Conservation (phyloP, 306 rosid species). For the Malus orientalis region DNA sequence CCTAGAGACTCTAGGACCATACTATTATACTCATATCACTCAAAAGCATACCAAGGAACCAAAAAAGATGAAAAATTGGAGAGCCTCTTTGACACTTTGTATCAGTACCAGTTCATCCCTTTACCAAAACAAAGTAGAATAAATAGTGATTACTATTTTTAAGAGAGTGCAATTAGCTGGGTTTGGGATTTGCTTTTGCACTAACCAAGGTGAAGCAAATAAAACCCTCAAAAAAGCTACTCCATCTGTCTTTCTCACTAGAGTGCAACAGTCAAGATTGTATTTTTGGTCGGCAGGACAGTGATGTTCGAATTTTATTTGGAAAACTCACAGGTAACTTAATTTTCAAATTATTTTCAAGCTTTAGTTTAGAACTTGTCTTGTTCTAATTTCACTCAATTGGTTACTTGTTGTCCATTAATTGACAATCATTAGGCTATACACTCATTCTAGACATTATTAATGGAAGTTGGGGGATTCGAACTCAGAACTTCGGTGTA, state of each 20-base stretch:
- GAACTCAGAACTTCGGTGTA: too few species aligned
- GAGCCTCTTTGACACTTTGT: not conserved
- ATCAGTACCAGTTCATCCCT: not conserved
- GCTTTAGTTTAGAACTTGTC: not conserved
- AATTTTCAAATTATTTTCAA: not conserved
- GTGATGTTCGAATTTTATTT: not conserved
- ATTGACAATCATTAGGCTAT: not conserved
- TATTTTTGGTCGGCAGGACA: constrained; percentile 28
- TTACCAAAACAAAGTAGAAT: not conserved
- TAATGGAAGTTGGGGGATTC: too few species aligned
- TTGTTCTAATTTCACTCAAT: not conserved
- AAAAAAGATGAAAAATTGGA: not conserved
- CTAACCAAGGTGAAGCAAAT: constrained; percentile 31
- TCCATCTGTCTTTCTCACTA: constrained; percentile 10
- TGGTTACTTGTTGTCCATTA: not conserved
- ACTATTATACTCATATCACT: not conserved
- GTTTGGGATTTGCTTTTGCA: constrained; percentile 40
- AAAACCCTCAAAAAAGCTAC: constrained; percentile 34
- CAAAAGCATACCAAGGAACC: constrained; percentile 8
- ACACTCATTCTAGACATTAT: not conserved
- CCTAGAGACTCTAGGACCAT: not conserved
- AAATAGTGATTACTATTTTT: not conserved
- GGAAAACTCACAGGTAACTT: not conserved
- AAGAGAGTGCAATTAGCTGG: constrained; percentile 35
- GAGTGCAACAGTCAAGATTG: constrained; percentile 14